Base-by-base conservation (phyloP, 768 basidiomycete species). In the Xerocomus potaroensis region DNA sequence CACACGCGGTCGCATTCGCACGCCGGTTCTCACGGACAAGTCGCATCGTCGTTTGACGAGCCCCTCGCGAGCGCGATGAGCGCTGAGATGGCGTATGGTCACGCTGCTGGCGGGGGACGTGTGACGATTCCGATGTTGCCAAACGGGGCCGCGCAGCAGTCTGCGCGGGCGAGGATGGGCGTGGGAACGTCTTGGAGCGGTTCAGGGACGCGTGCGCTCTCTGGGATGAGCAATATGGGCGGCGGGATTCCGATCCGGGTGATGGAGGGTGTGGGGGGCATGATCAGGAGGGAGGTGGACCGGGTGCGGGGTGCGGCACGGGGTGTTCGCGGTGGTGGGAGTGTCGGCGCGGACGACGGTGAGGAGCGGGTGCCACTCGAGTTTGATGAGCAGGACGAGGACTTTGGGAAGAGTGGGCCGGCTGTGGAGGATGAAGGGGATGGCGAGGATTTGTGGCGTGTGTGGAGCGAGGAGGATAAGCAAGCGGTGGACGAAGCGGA, bases 41-140 rank as follows among this genome's bases (percentile, higher is more conserved):
- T 23, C 1, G 71, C 79, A 0, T 75, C 81, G 0, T 65, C 61
- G 18, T 63, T 91, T 50, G 87, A 91, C 59, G 87, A 85, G 54
- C 87, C 88, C 0, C 72, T 92, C 21, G 81, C 84, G 1, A 81
- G 76, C 0, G 90, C 91, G 0, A 77, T 94, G 48, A 64, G 79
- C 1, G 80, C 77, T 1, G 77, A 76, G 9, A 71, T 91, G 26
- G 79, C 79, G 29, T 71, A 78, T 72, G 19, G 69, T 61, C 15
- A 51, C 58, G 34, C 58, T 69, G 16, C 64, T 46, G 2, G 62
- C 66, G 26, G 69, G 72, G 0, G 74, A 80, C 26, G 44, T 0
- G 40, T 29, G 22, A 45, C 27, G 39, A 73, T 92, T 2, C 91
- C 91, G 0, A 88, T 89, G 80, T 73, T 85, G 30, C 91, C 90